phyloP scores from a whole-genome alignment of 2,329 filamentous ascomycete species.

The Dothideomycetes sp. region DNA sequence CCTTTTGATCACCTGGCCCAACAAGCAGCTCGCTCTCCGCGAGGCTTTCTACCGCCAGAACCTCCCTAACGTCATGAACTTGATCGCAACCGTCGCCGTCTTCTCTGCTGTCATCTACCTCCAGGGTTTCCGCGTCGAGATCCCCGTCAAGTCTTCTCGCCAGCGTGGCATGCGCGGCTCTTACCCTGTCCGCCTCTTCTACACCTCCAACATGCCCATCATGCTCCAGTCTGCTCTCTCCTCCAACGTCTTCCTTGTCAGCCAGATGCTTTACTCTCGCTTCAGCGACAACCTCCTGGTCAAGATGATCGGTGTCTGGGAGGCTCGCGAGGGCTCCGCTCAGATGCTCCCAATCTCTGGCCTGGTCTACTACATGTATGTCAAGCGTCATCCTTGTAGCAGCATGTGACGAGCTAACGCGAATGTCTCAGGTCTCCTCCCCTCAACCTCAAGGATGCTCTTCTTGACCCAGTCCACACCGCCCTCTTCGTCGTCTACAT shows the following conservation, averaged over 20 bases:
- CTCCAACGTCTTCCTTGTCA: slow-evolving; percentile 98
- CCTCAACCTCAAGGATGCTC: slow-evolving; percentile 92
- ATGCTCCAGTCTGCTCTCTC: slow-evolving; percentile 98
- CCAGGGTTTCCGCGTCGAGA: slow-evolving; percentile 83
- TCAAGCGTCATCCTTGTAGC: neutral
- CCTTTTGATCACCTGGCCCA: slow-evolving; percentile 93
- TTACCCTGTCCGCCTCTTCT: slow-evolving; percentile 97
- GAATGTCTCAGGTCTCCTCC: slow-evolving; percentile 46
- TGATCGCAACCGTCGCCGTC: slow-evolving; percentile 82
- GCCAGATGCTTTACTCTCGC: slow-evolving; percentile 97
- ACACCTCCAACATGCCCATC: slow-evolving; percentile 99
- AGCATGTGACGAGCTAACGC: neutral
- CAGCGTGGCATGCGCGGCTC: slow-evolving; percentile 97
- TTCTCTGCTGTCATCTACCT: slow-evolving; percentile 97
- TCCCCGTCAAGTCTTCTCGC: slow-evolving; percentile 97
- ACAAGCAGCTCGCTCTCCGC: slow-evolving; percentile 97
- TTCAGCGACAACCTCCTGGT: slow-evolving; percentile 99
- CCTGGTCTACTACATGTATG: slow-evolving; percentile 98
- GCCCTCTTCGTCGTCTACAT: slow-evolving; percentile 94
- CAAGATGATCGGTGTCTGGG: slow-evolving; percentile 95
- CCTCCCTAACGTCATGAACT: slow-evolving; percentile 98
- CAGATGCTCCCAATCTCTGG: slow-evolving; percentile 91
- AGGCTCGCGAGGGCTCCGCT: slow-evolving; percentile 88
- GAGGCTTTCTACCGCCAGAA: slow-evolving; percentile 99
- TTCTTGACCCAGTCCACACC: slow-evolving; percentile 94